Conservation (phyloP, 495 filamentous ascomycete species). For the Penicillium dipodomyicola region DNA sequence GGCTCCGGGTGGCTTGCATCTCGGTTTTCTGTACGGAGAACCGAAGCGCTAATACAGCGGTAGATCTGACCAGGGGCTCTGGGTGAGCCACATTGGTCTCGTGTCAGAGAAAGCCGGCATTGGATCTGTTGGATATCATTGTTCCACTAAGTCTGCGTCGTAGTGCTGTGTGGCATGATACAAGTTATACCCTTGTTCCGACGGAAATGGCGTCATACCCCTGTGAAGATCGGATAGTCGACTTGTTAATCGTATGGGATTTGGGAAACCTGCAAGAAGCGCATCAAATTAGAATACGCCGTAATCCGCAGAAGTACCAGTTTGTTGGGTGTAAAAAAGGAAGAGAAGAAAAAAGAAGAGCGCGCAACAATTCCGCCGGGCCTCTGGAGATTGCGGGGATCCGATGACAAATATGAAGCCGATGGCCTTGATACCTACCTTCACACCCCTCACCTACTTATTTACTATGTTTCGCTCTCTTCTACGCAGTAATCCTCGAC, state of each 20-base stretch:
- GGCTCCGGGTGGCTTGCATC: constrained; percentile 9
- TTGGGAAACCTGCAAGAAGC: neutral
- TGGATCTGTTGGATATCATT: neutral
- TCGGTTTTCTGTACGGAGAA: neutral
- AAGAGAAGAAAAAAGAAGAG: neutral
- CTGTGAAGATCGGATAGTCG: neutral
- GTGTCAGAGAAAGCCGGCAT: neutral
- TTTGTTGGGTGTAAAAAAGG: neutral
- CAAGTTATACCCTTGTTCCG: neutral
- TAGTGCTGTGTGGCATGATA: neutral
- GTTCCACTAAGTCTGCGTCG: neutral
- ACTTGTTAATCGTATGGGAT: neutral
- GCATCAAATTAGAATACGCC: too few relatives aligned
- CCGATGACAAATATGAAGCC: constrained; percentile 3
- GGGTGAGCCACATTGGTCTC: neutral
- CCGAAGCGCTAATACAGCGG: neutral
- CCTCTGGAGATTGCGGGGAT: neutral
- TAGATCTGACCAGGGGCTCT: neutral
- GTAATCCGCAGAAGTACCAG: neutral
- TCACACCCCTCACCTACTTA: neutral
- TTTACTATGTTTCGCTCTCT: constrained; percentile 18
- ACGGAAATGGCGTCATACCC: neutral
- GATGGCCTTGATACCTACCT: neutral
- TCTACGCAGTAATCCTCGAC: constrained; percentile 21
- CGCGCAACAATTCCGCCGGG: constrained; percentile 5